These are phyloP conservation scores for Amesomyces nigricolor DNA, from an alignment of 2,329 filamentous ascomycete species.

Conservation along the genomic window DNA sequence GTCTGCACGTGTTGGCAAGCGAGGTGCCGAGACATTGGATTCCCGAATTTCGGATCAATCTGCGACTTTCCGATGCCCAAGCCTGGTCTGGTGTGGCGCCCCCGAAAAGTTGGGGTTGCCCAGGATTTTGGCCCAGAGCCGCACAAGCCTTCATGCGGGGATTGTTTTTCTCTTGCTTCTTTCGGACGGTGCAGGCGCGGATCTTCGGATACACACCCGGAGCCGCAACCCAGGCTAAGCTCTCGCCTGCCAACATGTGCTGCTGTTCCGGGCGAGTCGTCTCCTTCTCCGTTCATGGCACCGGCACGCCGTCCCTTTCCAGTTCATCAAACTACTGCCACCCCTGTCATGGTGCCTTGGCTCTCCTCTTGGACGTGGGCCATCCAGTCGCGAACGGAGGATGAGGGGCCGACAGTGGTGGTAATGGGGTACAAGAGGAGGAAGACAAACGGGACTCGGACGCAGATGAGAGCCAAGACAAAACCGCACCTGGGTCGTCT, in stretches of 20 bases:
- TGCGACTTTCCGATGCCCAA: not conserved
- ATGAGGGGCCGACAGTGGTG: not conserved
- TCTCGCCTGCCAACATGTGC: constrained; percentile 14
- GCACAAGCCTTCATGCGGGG: not conserved
- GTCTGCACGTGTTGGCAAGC: too few species aligned
- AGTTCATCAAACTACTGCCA: not conserved
- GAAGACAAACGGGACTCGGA: too few species aligned
- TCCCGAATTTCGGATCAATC: not conserved
- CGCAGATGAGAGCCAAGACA: not conserved
- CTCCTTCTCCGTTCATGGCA: constrained; percentile 9
- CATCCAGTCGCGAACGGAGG: not conserved
- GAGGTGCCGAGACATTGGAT: not conserved
- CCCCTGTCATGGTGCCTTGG: constrained; percentile 9
- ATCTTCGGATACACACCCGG: constrained; percentile 19
- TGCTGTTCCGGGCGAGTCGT: constrained; percentile 19
- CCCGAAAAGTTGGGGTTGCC: not conserved
- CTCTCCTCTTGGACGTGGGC: constrained; percentile 1
- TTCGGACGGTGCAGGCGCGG: constrained; percentile 14
- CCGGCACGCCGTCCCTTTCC: constrained; percentile 8
- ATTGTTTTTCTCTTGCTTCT: constrained; percentile 14
- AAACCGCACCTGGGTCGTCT: not conserved
- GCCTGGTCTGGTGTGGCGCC: not conserved
- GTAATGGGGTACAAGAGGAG: not conserved
- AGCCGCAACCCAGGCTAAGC: constrained; percentile 16
- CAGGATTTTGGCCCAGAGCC: not conserved